These are phyloP conservation scores for Penicillium sp. DNA, from an alignment of 2,329 filamentous ascomycete genomes.

Conservation along the genomic window DNA sequence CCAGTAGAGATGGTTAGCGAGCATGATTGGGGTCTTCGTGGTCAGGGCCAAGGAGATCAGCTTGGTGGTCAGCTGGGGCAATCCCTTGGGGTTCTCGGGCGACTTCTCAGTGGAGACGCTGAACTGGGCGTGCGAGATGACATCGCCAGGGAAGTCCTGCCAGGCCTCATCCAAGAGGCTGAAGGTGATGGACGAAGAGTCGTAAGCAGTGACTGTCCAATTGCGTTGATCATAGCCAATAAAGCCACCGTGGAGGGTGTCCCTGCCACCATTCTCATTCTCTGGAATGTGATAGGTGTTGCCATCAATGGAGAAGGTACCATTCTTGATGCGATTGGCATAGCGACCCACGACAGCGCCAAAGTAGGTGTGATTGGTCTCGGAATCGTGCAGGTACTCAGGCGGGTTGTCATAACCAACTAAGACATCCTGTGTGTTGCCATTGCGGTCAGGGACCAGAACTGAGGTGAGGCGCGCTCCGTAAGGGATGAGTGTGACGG, in stretches of 20 bases:
- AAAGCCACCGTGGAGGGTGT: slow-evolving; percentile 55
- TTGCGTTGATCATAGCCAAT: slow-evolving; percentile 51
- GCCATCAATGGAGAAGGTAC: slow-evolving; percentile 54
- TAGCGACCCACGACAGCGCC: slow-evolving; percentile 53
- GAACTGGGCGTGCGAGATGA: slow-evolving; percentile 49
- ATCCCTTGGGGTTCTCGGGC: slow-evolving; percentile 40
- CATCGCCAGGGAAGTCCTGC: slow-evolving; percentile 48
- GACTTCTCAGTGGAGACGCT: slow-evolving; percentile 41
- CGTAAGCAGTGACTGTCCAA: slow-evolving; percentile 49
- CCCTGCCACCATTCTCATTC: slow-evolving; percentile 52
- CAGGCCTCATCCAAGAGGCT: slow-evolving; percentile 45
- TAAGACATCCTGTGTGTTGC: slow-evolving; percentile 50
- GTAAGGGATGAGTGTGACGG: slow-evolving; percentile 50
- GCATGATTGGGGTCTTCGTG: slow-evolving; percentile 51
- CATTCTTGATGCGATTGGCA: slow-evolving; percentile 58
- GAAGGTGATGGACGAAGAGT: slow-evolving; percentile 47
- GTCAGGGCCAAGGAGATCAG: slow-evolving; percentile 48
- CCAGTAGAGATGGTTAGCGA: slow-evolving; percentile 54
- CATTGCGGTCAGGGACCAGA: slow-evolving; percentile 53
- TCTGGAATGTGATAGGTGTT: slow-evolving; percentile 49
- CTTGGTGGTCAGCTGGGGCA: slow-evolving; percentile 45
- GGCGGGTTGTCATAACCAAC: slow-evolving; percentile 52
- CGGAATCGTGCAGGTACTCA: slow-evolving; percentile 46
- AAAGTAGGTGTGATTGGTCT: slow-evolving; percentile 51
- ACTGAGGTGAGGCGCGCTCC: slow-evolving; percentile 50